phyloP scores from a whole-genome alignment of 768 basidiomycete species.

The Psilocybe cubensis region DNA sequence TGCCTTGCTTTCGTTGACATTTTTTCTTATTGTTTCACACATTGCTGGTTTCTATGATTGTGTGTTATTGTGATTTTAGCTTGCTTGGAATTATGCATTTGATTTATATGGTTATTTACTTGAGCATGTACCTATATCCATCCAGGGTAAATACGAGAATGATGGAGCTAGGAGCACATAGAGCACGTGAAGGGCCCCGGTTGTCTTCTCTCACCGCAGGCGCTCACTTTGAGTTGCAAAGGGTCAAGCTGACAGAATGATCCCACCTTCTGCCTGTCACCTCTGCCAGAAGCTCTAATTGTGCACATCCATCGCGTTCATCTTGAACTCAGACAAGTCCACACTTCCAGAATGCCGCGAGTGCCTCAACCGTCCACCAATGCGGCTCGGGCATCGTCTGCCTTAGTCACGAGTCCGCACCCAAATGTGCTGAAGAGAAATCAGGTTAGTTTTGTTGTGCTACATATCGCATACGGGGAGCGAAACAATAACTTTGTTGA shows the following conservation, averaged over 20 bases:
- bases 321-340: background rate
- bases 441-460: conserved; percentile 37
- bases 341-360: conserved; percentile 20
- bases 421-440: conserved; percentile 57
- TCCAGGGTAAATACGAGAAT: conserved; percentile 4
- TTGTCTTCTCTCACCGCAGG: conserved; percentile 8
- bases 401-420: conserved; percentile 29
- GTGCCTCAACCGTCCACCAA: conserved; percentile 20
- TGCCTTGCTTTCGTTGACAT: conserved; percentile 5
- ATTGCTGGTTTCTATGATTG: background rate
- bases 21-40: conserved; percentile 1
- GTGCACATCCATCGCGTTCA: background rate
- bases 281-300: conserved; percentile 8
- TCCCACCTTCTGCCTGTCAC: conserved; percentile 22
- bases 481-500: conserved; percentile 4
- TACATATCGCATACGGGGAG: background rate
- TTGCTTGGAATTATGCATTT: background rate
- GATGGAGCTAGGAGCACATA: background rate
- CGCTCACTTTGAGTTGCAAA: conserved; percentile 11
- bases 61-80: background rate
- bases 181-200: conserved; percentile 1
- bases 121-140: background rate
- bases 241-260: conserved; percentile 13
- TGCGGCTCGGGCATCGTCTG: conserved; percentile 15
- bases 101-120: background rate